A percentile compares a stretch with the other conserved stretches of the same genome.
Evolutionary conservation across 768 basidiomycete species (phyloP).

Genomic region (Lactarius indigo): DNA sequence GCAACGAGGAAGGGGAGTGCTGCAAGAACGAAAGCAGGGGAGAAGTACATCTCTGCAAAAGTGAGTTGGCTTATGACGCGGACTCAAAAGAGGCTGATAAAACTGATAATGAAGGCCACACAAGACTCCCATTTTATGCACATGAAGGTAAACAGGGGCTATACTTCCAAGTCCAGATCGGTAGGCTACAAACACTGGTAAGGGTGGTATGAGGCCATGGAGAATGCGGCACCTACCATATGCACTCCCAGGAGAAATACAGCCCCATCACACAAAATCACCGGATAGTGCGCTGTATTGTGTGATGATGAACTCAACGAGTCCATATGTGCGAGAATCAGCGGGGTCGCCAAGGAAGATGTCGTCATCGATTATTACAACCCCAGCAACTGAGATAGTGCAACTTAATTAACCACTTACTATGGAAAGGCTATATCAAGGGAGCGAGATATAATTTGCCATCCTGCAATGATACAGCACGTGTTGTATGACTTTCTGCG

Average conservation of each 20-base stretch:
- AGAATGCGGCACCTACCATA: background rate
- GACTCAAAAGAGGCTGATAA: background rate
- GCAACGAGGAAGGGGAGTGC: background rate
- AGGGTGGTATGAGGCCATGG: background rate
- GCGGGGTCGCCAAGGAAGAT: background rate
- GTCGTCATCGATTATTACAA: background rate
- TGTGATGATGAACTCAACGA: background rate
- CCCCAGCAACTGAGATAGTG: background rate
- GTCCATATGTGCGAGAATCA: background rate
- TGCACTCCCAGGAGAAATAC: background rate
- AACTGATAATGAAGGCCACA: background rate
- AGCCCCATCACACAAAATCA: background rate
- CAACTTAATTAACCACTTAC: background rate
- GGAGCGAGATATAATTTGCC: background rate
- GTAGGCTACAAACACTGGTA: background rate
- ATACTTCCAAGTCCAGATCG: background rate
- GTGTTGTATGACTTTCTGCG: background rate
- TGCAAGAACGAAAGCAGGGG: background rate
- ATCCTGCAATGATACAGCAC: background rate
- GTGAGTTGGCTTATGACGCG: background rate
- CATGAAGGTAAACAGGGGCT: no score
- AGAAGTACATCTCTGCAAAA: conserved; percentile 2
- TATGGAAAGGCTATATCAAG: background rate
- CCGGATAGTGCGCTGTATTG: background rate
- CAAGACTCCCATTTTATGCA: background rate